Conservation (phyloP, 1,284 basidiomycete species). For the Leccinum fuscescens region DNA sequence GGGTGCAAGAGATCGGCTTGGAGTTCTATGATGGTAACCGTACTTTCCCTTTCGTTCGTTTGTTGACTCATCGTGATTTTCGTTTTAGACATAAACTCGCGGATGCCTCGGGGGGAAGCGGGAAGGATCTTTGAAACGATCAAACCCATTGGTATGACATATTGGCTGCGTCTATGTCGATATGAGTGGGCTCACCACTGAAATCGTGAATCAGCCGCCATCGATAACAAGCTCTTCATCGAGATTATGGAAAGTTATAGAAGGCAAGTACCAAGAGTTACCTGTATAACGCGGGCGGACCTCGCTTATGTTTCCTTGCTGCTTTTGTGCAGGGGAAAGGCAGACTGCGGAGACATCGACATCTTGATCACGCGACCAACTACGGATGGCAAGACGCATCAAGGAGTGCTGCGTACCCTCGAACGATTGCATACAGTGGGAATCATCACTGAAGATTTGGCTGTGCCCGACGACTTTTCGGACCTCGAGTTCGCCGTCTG, state of each 20-base stretch:
- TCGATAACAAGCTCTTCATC: constrained; percentile 73
- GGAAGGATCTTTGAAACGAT: constrained; percentile 72
- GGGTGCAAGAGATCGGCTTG: constrained; percentile 73
- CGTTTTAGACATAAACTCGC: constrained; percentile 60
- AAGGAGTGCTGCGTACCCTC: constrained; percentile 55
- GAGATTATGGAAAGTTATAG: constrained; percentile 91
- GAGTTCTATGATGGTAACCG: constrained; percentile 70
- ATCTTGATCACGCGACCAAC: constrained; percentile 78
- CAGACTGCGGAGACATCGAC: constrained; percentile 86
- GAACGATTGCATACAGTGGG: constrained; percentile 51
- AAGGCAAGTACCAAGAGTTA: constrained; percentile 42
- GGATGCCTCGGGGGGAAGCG: constrained; percentile 84
- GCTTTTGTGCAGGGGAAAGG: constrained; percentile 55
- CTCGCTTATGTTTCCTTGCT: constrained; percentile 1
- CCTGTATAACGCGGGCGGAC: background rate
- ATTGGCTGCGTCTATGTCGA: background rate
- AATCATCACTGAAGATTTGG: constrained; percentile 81
- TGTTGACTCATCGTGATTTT: background rate
- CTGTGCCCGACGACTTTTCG: constrained; percentile 61
- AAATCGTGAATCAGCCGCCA: constrained; percentile 46
- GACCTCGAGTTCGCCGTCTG: constrained; percentile 51
- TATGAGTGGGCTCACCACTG: background rate
- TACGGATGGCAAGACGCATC: constrained; percentile 70
- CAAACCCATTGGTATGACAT: constrained; percentile 56
- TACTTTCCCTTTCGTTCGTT: background rate